Conservation (phyloP, 192 early-diverging fungal species). For the Entomortierella lignicola region DNA sequence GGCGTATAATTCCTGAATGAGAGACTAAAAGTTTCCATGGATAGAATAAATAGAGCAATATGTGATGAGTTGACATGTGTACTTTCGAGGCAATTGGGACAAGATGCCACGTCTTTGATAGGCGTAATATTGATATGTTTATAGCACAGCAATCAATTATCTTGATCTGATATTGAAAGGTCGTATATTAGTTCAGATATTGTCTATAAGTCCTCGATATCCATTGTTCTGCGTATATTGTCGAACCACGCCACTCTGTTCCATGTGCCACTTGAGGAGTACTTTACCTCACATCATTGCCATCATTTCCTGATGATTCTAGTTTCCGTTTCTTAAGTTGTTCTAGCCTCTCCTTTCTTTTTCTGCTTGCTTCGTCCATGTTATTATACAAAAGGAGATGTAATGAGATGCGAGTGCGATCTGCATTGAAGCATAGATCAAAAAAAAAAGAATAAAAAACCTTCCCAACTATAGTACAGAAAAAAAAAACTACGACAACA, state of each 20-base stretch:
- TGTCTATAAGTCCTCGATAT: too few relatives aligned
- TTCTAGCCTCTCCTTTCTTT: conserved; percentile 75
- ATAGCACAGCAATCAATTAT: too few relatives aligned
- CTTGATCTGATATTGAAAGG: not conserved
- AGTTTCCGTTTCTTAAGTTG: conserved; percentile 69
- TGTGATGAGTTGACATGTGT: not conserved
- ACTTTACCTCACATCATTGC: conserved; percentile 35
- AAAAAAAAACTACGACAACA: too few relatives aligned
- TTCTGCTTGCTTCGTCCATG: conserved; percentile 72
- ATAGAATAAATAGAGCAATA: conserved; percentile 6
- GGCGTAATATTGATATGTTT: too few relatives aligned
- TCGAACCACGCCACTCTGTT: too few relatives aligned
- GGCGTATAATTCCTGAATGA: conserved; percentile 70
- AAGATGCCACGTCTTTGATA: not conserved
- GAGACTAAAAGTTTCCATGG: conserved; percentile 22
- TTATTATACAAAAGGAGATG: too few relatives aligned
- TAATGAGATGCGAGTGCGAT: too few relatives aligned
- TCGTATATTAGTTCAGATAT: too few relatives aligned
- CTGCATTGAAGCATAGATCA: too few relatives aligned
- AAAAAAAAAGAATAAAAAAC: too few relatives aligned
- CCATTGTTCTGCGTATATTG: too few relatives aligned
- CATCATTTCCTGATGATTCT: conserved; percentile 25
- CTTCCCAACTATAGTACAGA: too few relatives aligned
- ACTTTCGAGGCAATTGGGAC: conserved; percentile 1
- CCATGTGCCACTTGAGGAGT: not conserved